These are phyloP conservation scores for Cystobasidiaceae sp. DNA, from an alignment of 1,284 basidiomycete genomes.

Conservation along the genomic window DNA sequence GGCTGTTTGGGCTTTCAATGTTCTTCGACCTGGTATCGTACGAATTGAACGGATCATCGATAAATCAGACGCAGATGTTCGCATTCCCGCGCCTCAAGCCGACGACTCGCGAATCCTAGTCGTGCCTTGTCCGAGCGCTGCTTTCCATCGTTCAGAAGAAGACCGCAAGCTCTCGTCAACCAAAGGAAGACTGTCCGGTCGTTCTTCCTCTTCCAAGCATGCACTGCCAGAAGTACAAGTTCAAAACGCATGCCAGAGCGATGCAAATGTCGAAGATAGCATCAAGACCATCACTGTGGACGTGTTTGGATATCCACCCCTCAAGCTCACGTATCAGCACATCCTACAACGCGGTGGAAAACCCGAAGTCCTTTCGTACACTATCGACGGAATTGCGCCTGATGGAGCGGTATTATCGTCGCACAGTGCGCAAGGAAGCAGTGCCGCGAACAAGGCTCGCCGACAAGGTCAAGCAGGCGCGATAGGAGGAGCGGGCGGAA, in stretches of 20 bases:
- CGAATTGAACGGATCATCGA: conserved; percentile 69
- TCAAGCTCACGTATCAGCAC: conserved; percentile 15
- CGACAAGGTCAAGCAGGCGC: conserved; percentile 9
- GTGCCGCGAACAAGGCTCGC: conserved; percentile 25
- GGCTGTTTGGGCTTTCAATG: conserved; percentile 63
- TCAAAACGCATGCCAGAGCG: conserved; percentile 1
- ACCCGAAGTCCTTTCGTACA: neutral
- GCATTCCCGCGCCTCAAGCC: conserved; percentile 44
- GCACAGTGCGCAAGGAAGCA: conserved; percentile 19
- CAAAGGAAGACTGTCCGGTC: neutral
- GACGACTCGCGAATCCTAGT: conserved; percentile 47
- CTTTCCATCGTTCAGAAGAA: conserved; percentile 50
- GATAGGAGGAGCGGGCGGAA: neutral
- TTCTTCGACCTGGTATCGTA: conserved; percentile 65
- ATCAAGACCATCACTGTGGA: neutral
- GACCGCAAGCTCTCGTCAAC: neutral
- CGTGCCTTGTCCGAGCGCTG: conserved; percentile 72
- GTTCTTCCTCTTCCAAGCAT: neutral
- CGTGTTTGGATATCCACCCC: conserved; percentile 27
- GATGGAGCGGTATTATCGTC: conserved; percentile 16
- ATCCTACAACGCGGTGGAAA: neutral
- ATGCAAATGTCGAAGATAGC: neutral
- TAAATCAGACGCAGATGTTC: conserved; percentile 60
- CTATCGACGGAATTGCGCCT: conserved; percentile 25
- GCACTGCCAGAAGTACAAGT: neutral